Conservation (phyloP, 352 stramenopile genomes). For the Phytophthora citricola region DNA sequence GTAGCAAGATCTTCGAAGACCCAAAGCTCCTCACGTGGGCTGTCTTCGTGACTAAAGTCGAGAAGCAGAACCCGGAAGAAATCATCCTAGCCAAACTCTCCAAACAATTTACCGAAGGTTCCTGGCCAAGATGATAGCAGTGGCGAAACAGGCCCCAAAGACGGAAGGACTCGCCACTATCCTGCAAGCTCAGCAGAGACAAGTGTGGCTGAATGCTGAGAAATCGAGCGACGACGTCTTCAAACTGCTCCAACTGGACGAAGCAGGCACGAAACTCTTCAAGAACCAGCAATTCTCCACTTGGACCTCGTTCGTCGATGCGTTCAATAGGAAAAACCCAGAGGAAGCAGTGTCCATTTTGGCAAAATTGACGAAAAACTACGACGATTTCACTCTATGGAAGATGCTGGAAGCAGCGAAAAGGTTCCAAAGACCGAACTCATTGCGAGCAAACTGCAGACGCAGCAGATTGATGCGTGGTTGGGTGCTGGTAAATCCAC, state of each 20-base stretch:
- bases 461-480: conserved; percentile 2
- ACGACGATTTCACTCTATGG: background rate
- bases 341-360: conserved; percentile 1
- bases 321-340: background rate
- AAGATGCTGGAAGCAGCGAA: conserved; percentile 13
- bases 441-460: conserved; percentile 9
- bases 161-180: conserved; percentile 1
- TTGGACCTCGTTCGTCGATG: conserved; percentile 1
- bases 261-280: background rate
- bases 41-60: conserved; percentile 3
- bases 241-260: conserved; percentile 2
- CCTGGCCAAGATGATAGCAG: conserved; percentile 6
- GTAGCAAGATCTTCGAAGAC: conserved; percentile 1
- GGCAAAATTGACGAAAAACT: conserved; percentile 3
- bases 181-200: background rate
- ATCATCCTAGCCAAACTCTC: conserved; percentile 1
- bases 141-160: background rate
- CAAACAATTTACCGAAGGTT: background rate
- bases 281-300: background rate
- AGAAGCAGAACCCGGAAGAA: conserved; percentile 1
- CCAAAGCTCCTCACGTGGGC: conserved; percentile 1
- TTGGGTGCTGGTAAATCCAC: background rate
- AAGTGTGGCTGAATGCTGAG: background rate
- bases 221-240: conserved; percentile 1
- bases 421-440: background rate